Evolutionary conservation across 2,329 filamentous ascomycete genomes (phyloP), one percentile per base, ranked within the genome.

Genomic region (Ceratocystis harringtonii): DNA sequence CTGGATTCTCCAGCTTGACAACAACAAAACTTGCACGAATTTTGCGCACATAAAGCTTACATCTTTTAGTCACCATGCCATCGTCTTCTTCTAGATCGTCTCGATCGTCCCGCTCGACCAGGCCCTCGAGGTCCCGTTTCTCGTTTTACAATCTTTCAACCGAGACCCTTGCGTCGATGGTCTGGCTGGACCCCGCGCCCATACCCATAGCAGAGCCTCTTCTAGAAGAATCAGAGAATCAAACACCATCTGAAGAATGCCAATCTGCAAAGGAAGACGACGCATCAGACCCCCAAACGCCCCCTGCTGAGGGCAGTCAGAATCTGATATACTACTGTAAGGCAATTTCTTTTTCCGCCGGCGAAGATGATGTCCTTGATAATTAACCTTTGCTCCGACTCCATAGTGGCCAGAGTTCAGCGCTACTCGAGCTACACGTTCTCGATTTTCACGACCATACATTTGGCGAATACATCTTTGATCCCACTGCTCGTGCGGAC

Each of bases 351-450:
- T 41, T 41, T 41, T 41, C 10, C 36, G 8, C 36, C 22, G 22
- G 22, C 22, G 22, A 22, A 22, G 22, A 22, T 7, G 5, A 36
- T n/a, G 28, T 28, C 55, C 17, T 58, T n/a, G 15, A 28, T 58
- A 58, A 32, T 36, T 17, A 10, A 32, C 55, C 52, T 30, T 6
- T 3, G 41, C 1, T 50, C 68, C 10, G 4, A 41, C 36, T 19
- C 45, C 19, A 50, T 69, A 90, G 87, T 95, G 64, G 81, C 81
- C 4, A 84, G 88, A 61, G 80, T 94, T 44, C 94, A 97, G 75
- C 87, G 85, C 74, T 96, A 95, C 79, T 94, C 90, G 0, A 90
- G 88, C 70, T 95, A 96, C 77, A 84, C 88, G 69, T 92, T 90
- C 72, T 84, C 84, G 68, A 77, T 89, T 69, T 95, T 92, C 77